phyloP scores from a whole-genome alignment of 2,329 filamentous ascomycete genomes.

The Venturia nashicola region DNA sequence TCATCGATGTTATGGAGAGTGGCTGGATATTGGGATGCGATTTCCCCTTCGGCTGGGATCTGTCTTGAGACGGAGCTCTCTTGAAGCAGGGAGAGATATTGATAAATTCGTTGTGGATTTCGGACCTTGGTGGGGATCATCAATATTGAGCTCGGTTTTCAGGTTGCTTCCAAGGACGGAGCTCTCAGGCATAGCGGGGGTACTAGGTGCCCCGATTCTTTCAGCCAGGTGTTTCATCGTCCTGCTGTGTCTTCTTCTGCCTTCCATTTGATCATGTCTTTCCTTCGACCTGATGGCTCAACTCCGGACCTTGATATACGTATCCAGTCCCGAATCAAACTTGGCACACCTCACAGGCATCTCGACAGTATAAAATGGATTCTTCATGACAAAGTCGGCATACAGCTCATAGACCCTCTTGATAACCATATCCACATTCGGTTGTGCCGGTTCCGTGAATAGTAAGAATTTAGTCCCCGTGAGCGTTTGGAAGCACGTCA shows the following conservation, averaged over 20 bases:
- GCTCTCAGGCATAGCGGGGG: not conserved
- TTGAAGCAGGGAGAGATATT: no score
- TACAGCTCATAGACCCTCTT: slow-evolving; percentile 87
- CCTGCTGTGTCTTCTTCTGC: not conserved
- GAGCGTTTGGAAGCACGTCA: slow-evolving; percentile 91
- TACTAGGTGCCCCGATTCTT: no score
- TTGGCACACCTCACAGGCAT: slow-evolving; percentile 95
- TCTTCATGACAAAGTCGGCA: slow-evolving; percentile 98
- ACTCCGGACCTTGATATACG: slow-evolving; percentile 37
- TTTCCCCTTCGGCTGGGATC: no score
- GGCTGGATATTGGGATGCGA: no score
- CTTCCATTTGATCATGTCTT: not conserved
- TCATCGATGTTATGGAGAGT: no score
- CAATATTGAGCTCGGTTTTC: not conserved
- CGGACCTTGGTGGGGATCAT: not conserved
- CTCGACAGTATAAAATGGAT: slow-evolving; percentile 95
- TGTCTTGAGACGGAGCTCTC: no score
- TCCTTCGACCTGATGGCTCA: not conserved
- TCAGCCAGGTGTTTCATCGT: not conserved
- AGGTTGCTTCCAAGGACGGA: not conserved
- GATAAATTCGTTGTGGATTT: not conserved
- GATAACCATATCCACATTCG: slow-evolving; percentile 75
- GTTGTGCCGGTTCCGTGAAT: slow-evolving; percentile 82
- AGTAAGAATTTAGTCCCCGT: slow-evolving; percentile 93
- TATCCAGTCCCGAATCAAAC: slow-evolving; percentile 76